Base-by-base conservation (phyloP, 345 rosid species). In the Gossypium ekmanianum region DNA sequence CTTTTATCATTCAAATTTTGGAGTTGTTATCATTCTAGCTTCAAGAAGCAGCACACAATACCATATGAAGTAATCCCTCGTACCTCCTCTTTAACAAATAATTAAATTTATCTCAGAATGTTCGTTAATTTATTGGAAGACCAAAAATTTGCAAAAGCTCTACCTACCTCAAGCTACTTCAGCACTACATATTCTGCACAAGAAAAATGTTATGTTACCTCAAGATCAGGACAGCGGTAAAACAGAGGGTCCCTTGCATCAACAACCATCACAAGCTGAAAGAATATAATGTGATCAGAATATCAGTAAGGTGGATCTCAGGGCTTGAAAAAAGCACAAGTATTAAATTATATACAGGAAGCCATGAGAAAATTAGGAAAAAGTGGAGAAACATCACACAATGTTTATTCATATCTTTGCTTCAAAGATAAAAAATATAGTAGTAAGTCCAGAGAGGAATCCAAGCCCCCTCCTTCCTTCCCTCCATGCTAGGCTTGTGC, bases 231-330 rank as follows among this genome's bases (percentile, higher is more conserved):
- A 76, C 99, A 93, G 26, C 88, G 90, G 68, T 93, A 91, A 79
- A 95, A 95, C 55, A 95, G 78, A 5, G 98, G 98, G 76, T 95
- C 90, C 76, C 98, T 84, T 55, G 96, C 97, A 87, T 93, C 99
- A 84, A 95, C 98, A 72, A 93, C 98, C 98, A 94, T 94, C 72
- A 93, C 98, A 55, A 94, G 85, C 98, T 94, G 89, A 76, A 56
- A 48, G 41, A 62, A 77, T 27, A 74, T 17, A 65, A 75, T 18
- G 12, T 4, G 12, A 48, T 61, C 62, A 69, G 51, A 45, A 50
- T 65, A 34, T 74, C 61, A 13, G 26, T n/a, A 52, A 70, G 45
- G 44, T 5, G 24, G 11, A 17, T 29, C 34, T 2, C n/a, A 54
- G n/a, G 34, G 71, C 18, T 20, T 7, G 7, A 6, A 48, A 48